Conservation (phyloP, 805 yeast species). For the Scheffersomyces lignosus region DNA sequence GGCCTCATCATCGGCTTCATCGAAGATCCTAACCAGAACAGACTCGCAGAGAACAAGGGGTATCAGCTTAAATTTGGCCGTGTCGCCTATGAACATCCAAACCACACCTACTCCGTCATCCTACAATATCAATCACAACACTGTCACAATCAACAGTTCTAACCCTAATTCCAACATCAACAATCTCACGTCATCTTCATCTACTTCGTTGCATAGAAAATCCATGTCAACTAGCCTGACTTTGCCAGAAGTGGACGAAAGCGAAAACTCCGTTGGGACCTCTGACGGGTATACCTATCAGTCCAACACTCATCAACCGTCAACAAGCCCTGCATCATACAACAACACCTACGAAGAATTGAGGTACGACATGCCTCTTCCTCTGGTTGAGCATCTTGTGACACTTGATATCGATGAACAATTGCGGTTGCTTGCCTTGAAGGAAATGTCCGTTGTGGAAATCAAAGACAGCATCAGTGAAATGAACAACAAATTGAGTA, state of each 20-base stretch:
- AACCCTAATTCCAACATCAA: background rate
- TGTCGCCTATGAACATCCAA: slow-evolving; percentile 20
- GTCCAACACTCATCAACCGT: background rate
- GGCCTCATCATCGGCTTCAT: too few species aligned
- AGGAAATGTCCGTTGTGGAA: slow-evolving; percentile 68
- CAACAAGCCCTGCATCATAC: too few species aligned
- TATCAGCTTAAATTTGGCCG: slow-evolving; percentile 32
- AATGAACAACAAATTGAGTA: slow-evolving; percentile 37
- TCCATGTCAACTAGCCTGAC: too few species aligned
- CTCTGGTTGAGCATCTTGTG: slow-evolving; percentile 28
- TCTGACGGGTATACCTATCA: background rate
- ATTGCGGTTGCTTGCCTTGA: slow-evolving; percentile 60
- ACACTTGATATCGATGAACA: slow-evolving; percentile 49
- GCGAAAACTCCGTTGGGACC: background rate
- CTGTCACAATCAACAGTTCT: background rate
- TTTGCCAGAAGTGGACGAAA: slow-evolving; percentile 1
- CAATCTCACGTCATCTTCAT: too few species aligned
- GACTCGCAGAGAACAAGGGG: slow-evolving; percentile 26
- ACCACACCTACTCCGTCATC: background rate
- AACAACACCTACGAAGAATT: slow-evolving; percentile 18
- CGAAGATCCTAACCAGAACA: slow-evolving; percentile 2
- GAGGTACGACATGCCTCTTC: slow-evolving; percentile 31
- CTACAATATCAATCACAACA: background rate
- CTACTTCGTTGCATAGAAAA: too few species aligned
- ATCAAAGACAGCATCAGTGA: slow-evolving; percentile 55